phyloP scores from a whole-genome alignment of 73 alveolate species.

The Paramecium caudatum region DNA sequence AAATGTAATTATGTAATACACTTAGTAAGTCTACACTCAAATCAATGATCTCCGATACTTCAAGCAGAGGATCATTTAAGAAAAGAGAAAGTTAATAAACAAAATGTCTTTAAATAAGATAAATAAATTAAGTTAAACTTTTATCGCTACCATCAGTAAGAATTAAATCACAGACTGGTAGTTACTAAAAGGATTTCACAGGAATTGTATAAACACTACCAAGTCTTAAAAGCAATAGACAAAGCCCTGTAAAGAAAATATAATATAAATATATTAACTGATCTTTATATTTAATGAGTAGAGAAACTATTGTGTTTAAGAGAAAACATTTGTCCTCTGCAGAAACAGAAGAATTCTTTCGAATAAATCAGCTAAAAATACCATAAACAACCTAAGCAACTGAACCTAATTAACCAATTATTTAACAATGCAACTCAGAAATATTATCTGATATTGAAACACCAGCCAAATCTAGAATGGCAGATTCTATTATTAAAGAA shows the following conservation, averaged over 20 bases:
- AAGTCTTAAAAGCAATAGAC: background rate
- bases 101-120: slow-evolving; percentile 5
- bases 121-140: background rate
- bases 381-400: slow-evolving; percentile 7
- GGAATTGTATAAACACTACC: background rate
- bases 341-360: slow-evolving; percentile 1
- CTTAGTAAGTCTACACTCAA: slow-evolving; percentile 32
- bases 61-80: background rate
- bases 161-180: background rate
- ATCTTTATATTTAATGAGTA: background rate
- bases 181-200: background rate
- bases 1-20: slow-evolving; percentile 6
- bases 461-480: slow-evolving; percentile 36
- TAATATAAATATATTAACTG: slow-evolving; percentile 36
- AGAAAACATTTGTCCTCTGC: background rate
- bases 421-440: background rate
- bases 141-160: slow-evolving; percentile 21
- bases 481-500: slow-evolving; percentile 8
- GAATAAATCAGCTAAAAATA: background rate
- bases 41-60: background rate
- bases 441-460: background rate
- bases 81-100: background rate
- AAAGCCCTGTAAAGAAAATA: background rate
- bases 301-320: background rate
- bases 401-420: background rate